Evolutionary conservation across 306 rosid species (phyloP), one percentile per base, ranked within the genome.

Genomic region (Begonia masoniana): DNA sequence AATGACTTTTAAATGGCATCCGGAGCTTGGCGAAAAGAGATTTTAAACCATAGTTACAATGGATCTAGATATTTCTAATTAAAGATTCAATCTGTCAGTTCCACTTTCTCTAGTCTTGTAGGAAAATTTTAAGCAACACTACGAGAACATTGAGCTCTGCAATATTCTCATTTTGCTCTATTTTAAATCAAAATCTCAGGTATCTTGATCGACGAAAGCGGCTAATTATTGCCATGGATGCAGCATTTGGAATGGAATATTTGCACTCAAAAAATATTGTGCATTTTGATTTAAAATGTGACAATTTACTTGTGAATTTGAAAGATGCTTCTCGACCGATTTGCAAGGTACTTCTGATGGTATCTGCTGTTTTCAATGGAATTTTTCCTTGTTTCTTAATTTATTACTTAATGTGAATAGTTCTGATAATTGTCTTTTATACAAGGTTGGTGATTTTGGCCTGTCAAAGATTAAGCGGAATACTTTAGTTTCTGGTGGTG

Each of bases 221-320:
- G 73, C 69, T 87, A 24, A 83, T 87, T 62, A 83, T 87, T 61
- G 94, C 94, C 41, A 87, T 80, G 96, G 96, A 87, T 74, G 88
- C 96, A 57, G 96, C 96, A 57, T 83, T 87, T 66, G 96, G 96
- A 65, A 83, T 87, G 96, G 96, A 87, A 68, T 87, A 87, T 70
- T 80, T 87, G 57, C 96, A 87, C 72, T 68, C 94, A 13, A 87
- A 83, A 68, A 72, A 77, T 61, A 87, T 87, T 64, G 96, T 87
- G 56, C 96, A 83, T 70, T 87, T 87, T 72, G 96, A 87, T 64
- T 71, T 87, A 77, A 87, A 87, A 63, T 87, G 96, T 70, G 96
- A 87, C 76, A 87, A 87, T 74, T 72, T 87, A 68, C 89, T 87
- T 7, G 96, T 87, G 65, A 87, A 87, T 79, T 61, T 87, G 35